Evolutionary conservation across 441 rosid genomes (phyloP).

Genomic region (Erysimum cheiri): DNA sequence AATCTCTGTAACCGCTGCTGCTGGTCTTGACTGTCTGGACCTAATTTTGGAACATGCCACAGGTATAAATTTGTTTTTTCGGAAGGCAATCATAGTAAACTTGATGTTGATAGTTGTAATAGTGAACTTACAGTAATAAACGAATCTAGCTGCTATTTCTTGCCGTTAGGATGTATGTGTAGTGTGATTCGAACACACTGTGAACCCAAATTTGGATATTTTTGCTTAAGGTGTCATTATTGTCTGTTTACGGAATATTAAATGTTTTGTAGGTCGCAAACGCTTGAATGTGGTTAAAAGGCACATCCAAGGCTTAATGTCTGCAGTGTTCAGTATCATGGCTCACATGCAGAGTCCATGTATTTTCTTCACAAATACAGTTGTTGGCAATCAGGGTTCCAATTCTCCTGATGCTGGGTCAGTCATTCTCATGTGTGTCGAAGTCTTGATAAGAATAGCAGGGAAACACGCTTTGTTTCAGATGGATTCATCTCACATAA

Average conservation of each 20-base stretch:
- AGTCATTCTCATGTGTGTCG: conserved; percentile 86
- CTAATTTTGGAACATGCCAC: conserved; percentile 79
- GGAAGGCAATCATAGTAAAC: conserved; percentile 11
- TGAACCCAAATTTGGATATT: not conserved
- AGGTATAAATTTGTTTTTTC: conserved; percentile 52
- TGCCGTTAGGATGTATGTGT: not conserved
- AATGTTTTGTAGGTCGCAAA: conserved; percentile 65
- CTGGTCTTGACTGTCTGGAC: conserved; percentile 89
- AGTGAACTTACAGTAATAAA: conserved; percentile 7
- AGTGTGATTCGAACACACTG: conserved; percentile 7
- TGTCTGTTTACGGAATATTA: conserved; percentile 39
- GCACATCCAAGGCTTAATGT: conserved; percentile 68
- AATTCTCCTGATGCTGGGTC: conserved; percentile 81
- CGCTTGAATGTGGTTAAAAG: conserved; percentile 64
- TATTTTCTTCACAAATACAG: conserved; percentile 52
- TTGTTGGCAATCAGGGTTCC: conserved; percentile 39
- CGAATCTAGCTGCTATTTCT: not conserved
- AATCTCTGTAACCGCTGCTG: conserved; percentile 77
- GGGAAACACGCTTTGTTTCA: conserved; percentile 73
- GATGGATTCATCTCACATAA: conserved; percentile 80
- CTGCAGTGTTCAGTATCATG: conserved; percentile 74
- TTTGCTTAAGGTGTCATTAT: conserved; percentile 8
- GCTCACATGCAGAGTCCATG: conserved; percentile 81
- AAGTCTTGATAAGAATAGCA: conserved; percentile 78
- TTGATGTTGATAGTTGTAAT: conserved; percentile 27